A percentile compares a stretch with the other conserved stretches of the same genome.
Conservation (phyloP, 345 rosid genomes). For the Citrus glauca region DNA sequence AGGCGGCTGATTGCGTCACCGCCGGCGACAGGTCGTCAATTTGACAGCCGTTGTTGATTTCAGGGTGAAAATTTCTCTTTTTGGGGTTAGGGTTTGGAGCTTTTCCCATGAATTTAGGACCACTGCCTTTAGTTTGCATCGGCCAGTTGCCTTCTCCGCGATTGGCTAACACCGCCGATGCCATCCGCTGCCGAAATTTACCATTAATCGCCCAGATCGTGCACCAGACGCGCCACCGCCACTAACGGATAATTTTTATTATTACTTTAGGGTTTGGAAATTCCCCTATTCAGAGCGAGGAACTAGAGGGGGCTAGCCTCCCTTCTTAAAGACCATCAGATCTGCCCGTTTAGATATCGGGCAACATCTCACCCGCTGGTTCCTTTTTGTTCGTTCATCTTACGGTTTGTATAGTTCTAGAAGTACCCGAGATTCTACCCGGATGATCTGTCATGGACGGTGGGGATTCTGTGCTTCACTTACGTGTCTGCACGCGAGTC, state of each 20-base stretch:
- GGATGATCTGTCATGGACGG: constrained; percentile 48
- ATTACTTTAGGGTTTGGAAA: constrained; percentile 21
- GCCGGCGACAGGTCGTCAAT: constrained; percentile 36
- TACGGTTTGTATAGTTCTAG: background rate
- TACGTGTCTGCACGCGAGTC: constrained; percentile 11
- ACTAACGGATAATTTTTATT: background rate
- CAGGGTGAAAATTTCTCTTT: constrained; percentile 37
- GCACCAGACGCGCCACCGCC: constrained; percentile 39
- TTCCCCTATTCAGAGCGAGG: constrained; percentile 41
- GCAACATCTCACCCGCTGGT: constrained; percentile 25
- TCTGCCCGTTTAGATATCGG: constrained; percentile 44
- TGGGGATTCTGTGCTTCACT: background rate
- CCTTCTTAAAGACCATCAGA: constrained; percentile 55
- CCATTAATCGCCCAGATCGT: constrained; percentile 25
- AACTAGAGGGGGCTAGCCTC: constrained; percentile 29
- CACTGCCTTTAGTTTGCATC: constrained; percentile 35
- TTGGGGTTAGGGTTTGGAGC: constrained; percentile 52
- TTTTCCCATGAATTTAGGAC: constrained; percentile 52
- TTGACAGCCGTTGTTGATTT: constrained; percentile 11
- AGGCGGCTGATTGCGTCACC: constrained; percentile 47
- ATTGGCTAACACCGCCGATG: constrained; percentile 51
- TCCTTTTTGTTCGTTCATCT: constrained; percentile 4
- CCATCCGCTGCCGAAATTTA: constrained; percentile 30
- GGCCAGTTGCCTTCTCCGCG: constrained; percentile 45
- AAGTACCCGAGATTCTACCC: constrained; percentile 31